Percentiles rank a stretch among this genome's conserved stretches.
Conservation (phyloP, 495 filamentous ascomycete genomes). For the Diplogelasinospora grovesii region DNA sequence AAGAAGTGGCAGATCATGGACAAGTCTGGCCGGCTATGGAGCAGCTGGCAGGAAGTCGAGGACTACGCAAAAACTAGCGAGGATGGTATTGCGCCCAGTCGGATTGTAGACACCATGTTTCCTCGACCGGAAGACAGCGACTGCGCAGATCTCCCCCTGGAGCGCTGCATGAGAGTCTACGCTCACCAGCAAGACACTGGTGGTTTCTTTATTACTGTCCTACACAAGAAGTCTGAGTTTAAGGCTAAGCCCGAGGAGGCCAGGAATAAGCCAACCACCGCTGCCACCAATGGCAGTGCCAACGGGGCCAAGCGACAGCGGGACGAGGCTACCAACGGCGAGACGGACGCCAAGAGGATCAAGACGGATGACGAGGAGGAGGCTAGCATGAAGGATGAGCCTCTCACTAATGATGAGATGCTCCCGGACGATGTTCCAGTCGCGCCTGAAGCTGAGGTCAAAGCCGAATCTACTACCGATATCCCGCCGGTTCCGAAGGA, state of each 20-base stretch:
- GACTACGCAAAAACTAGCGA: conserved; percentile 50
- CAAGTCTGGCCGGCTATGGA: conserved; percentile 67
- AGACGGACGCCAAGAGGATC: conserved; percentile 28
- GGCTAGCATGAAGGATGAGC: conserved; percentile 21
- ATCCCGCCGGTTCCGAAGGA: conserved; percentile 1
- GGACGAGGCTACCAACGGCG: conserved; percentile 27
- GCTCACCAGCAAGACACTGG: conserved; percentile 93
- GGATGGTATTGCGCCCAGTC: conserved; percentile 46
- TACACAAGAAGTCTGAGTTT: conserved; percentile 88
- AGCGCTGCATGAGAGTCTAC: conserved; percentile 88
- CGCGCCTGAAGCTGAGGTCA: conserved; percentile 2
- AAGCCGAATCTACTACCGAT: too few species aligned
- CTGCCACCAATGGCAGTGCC: conserved; percentile 34
- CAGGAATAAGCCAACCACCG: conserved; percentile 52
- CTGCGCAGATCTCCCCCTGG: conserved; percentile 59
- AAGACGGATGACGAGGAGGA: conserved; percentile 29
- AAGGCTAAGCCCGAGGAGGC: conserved; percentile 70
- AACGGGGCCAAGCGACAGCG: conserved; percentile 19
- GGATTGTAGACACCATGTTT: conserved; percentile 77
- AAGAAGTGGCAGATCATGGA: conserved; percentile 84
- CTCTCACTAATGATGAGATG: conserved; percentile 14
- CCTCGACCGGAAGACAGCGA: conserved; percentile 51
- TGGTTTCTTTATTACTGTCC: conserved; percentile 91
- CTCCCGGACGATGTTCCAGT: conserved; percentile 5
- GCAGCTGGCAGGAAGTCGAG: conserved; percentile 69